These are phyloP conservation scores for Alternaria arbusti DNA, from an alignment of 2,329 filamentous ascomycete genomes.

Conservation along the genomic window DNA sequence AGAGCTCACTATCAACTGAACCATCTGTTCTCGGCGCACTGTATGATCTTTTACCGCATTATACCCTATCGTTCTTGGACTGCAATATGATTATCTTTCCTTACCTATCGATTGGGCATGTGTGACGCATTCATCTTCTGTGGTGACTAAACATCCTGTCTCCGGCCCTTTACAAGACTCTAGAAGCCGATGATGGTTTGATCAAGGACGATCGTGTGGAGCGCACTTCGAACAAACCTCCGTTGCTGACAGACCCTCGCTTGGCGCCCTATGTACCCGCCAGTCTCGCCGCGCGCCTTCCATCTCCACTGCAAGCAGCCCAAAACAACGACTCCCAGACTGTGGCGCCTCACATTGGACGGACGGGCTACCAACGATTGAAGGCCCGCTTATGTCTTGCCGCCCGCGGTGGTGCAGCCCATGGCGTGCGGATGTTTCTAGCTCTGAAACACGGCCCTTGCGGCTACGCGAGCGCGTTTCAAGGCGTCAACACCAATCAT, in stretches of 20 bases:
- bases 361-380: slow-evolving; percentile 22
- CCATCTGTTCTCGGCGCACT: not conserved
- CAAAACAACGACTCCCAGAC: slow-evolving; percentile 5
- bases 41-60: not conserved
- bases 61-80: not conserved
- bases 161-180: not conserved
- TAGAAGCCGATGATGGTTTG: not conserved
- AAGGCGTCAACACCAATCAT: slow-evolving; percentile 42
- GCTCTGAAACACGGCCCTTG: slow-evolving; percentile 40
- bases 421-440: slow-evolving; percentile 28
- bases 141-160: not conserved
- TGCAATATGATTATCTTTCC: not conserved
- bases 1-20: slow-evolving; percentile 17
- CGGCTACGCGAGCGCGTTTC: slow-evolving; percentile 31
- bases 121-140: not conserved
- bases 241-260: slow-evolving; percentile 1
- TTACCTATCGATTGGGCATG: not conserved
- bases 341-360: slow-evolving; percentile 13
- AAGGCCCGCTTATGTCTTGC: slow-evolving; percentile 30
- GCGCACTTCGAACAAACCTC: slow-evolving; percentile 2
- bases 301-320: not conserved
- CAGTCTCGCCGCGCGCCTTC: not conserved
- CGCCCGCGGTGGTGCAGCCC: slow-evolving; percentile 36
- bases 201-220: slow-evolving; percentile 5
- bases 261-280: slow-evolving; percentile 7